Conservation (phyloP, 2,329 filamentous ascomycete genomes). For the Cladosporium cucumerinum region DNA sequence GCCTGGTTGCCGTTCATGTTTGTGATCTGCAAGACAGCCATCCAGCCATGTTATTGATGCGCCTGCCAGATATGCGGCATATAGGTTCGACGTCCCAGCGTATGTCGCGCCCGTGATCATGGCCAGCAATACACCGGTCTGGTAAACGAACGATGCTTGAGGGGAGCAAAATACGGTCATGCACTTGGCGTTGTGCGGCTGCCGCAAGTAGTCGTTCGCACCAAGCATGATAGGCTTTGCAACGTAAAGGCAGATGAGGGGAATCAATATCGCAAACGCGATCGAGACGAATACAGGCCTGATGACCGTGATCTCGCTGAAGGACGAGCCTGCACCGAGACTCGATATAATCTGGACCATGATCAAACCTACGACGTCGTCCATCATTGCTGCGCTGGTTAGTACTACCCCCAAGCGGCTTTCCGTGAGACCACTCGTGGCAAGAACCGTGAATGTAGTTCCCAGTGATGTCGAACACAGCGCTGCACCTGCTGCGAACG, state of each 20-base stretch:
- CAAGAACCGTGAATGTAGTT: conserved; percentile 64
- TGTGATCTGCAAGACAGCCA: conserved; percentile 14
- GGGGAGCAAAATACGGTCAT: conserved; percentile 11
- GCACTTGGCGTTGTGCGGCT: not conserved
- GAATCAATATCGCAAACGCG: conserved; percentile 50
- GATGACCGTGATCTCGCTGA: conserved; percentile 44
- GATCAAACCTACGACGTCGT: conserved; percentile 73
- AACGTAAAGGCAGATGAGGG: conserved; percentile 47
- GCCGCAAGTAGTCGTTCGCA: not conserved
- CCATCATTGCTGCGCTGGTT: conserved; percentile 73
- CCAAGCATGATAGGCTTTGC: conserved; percentile 42
- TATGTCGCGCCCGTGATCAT: conserved; percentile 53
- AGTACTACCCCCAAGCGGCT: conserved; percentile 61
- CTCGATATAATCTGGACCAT: conserved; percentile 74
- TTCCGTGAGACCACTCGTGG: conserved; percentile 56
- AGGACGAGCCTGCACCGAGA: conserved; percentile 46
- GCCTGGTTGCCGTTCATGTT: not conserved
- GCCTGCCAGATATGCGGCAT: conserved; percentile 60
- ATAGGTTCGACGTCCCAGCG: conserved; percentile 60
- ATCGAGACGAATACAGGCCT: conserved; percentile 51
- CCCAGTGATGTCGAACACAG: conserved; percentile 72
- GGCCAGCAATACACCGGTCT: conserved; percentile 51
- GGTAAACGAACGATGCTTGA: conserved; percentile 44
- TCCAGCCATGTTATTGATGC: conserved; percentile 61
- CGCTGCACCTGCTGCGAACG: conserved; percentile 70